Base-by-base conservation (phyloP, 371 early-diverging fungal species). In the Quaeritorhiza haematococci region DNA sequence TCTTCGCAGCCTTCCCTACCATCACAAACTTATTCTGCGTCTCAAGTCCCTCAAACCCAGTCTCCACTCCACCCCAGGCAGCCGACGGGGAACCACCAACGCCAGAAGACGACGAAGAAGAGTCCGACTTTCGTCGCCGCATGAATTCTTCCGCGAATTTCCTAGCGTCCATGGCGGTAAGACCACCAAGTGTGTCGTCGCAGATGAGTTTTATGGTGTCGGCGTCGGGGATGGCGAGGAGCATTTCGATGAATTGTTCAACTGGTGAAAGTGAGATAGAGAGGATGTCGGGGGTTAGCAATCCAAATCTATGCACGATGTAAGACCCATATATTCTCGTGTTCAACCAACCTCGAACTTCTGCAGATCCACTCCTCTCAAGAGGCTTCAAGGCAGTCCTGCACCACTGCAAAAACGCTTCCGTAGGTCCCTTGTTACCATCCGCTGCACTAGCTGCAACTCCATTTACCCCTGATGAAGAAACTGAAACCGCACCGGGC, bases 91-190 rank as follows among this genome's bases (percentile, higher is more conserved):
- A 29, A 26, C 34, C 32, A 27, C 19, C 51, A n/a, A 21, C 28
- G 2, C 45, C 62, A 15, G 50, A 35, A 23, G 61, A 57, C 3
- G 60, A 23, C 0, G 49, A 55, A 63, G 62, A 62, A 7, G 60
- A 56, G 23, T 72, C 75, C 34, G 66, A 64, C 24, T 59, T 62
- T 10, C 75, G 63, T 6, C 72, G 52, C 2, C 58, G 49, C 23
- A 69, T 51, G 45, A 75, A 80, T 55, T 76, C 80, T 15, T 72
- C 74, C 17, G 74, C 74, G 58, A 80, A 80, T 61, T 75, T 77
- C 24, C 70, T 63, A 23, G 76, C 67, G 56, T 80, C 76, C 49
- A 80, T 77, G 19, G 76, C 71, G 10, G 77, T 77, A 21, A 68
- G 56, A 17, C 74, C 73, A n/a, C 76, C 77, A 15, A 80, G 59